Conservation (phyloP, 2,329 filamentous ascomycete species). For the Aspergillus viridinutans region DNA sequence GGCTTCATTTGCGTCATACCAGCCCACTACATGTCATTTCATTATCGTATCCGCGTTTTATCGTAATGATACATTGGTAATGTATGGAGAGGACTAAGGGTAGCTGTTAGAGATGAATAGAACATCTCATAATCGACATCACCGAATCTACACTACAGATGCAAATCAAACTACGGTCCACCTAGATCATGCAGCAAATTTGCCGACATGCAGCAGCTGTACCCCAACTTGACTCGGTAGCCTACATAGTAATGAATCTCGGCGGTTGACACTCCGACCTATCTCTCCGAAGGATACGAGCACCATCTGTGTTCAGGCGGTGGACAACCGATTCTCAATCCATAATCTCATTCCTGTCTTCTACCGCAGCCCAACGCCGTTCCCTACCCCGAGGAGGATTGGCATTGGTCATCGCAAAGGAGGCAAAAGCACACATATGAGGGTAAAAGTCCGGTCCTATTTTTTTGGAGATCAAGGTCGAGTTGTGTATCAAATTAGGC, state of each 20-base stretch:
- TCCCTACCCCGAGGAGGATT: not conserved
- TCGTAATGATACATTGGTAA: not conserved
- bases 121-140: not conserved
- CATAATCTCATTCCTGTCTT: not conserved
- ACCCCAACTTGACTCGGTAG: too few species aligned
- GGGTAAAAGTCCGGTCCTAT: not conserved
- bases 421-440: not conserved
- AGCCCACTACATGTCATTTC: not conserved
- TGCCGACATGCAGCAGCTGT: too few species aligned
- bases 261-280: not conserved
- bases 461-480: not conserved
- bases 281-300: not conserved
- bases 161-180: not conserved
- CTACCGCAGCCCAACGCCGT: not conserved
- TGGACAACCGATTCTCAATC: not conserved
- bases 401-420: not conserved
- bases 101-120: not conserved
- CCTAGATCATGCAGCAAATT: not conserved
- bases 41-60: not conserved
- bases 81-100: not conserved
- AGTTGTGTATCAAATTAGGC: not conserved
- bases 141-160: not conserved
- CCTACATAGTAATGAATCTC: not conserved
- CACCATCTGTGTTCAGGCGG: not conserved
- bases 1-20: not conserved